Evolutionary conservation across 1,284 basidiomycete genomes (phyloP), one percentile per base, ranked within the genome.

Genomic region (Prillingera fragicola): DNA sequence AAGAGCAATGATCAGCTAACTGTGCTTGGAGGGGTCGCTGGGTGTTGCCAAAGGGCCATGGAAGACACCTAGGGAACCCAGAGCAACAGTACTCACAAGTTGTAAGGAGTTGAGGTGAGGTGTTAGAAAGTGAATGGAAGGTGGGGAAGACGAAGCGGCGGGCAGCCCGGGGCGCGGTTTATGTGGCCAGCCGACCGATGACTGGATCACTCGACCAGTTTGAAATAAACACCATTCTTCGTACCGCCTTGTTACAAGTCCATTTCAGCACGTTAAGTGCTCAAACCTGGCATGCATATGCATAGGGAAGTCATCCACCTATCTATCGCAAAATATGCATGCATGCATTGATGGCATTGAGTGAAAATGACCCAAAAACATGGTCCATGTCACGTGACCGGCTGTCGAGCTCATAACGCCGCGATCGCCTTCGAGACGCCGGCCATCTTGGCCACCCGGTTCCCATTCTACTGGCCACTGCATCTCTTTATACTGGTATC

Each of bases 71-170:
- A 41, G 31, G 18, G 23, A 25, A 8, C 12, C n/a, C 19, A 28
- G 34, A 33, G 34, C 41, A 35, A 33, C 25, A 29, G 33, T 14
- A 17, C 13, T 25, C 17, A 26, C 33, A 21, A 33, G 41, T 23
- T 42, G 34, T 13, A 13, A n/a, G n/a, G n/a, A 18, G 29, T 27
- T 26, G 26, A 13, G n/a, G 14, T 17, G 18, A 38, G 38, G 15
- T 9, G 22, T 14, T 38, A 22, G 25, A 27, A 22, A 45, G 26
- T 35, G 43, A 27, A 24, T 18, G 23, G 25, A 38, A 25, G 36
- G 22, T 21, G 43, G 43, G 38, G 38, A 45, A 45, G 38, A 45
- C 33, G 38, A 34, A 34, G 33, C 23, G 33, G 29, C 25, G 25
- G 24, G n/a, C 27, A 17, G 18, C n/a, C n/a, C n/a, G 29, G n/a